phyloP scores from a whole-genome alignment of 768 basidiomycete species.

The Tricholoma matsutake region DNA sequence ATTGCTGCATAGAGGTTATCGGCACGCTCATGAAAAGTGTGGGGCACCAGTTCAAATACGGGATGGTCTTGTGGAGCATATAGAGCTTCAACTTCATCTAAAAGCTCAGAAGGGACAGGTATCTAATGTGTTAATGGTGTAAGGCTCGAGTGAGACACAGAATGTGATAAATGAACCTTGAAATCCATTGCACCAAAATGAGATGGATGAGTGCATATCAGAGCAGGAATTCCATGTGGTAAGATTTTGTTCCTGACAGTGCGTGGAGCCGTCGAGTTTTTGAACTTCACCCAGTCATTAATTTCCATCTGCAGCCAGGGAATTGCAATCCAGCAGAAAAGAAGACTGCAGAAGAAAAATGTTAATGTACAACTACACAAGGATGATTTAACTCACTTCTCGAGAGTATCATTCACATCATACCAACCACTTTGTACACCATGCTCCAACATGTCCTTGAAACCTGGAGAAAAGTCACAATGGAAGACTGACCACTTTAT shows the following conservation, averaged over 20 bases:
- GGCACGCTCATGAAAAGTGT: background rate
- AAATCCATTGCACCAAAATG: constrained; percentile 21
- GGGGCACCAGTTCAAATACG: background rate
- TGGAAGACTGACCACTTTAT: background rate
- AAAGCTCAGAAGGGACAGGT: background rate
- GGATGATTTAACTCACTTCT: background rate
- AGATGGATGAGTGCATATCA: no score
- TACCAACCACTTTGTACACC: background rate
- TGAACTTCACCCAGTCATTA: constrained; percentile 19
- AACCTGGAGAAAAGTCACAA: background rate
- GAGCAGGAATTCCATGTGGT: constrained; percentile 26
- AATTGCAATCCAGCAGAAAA: constrained; percentile 34
- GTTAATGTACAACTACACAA: background rate
- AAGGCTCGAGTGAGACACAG: no score
- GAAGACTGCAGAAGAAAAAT: background rate
- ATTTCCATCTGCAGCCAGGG: constrained; percentile 36
- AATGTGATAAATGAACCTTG: constrained; percentile 4
- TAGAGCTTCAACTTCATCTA: background rate
- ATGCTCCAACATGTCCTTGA: background rate
- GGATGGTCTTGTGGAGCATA: background rate
- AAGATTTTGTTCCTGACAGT: constrained; percentile 29
- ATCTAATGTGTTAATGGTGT: background rate
- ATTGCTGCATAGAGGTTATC: background rate
- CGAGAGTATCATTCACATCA: no score
- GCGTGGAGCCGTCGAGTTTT: constrained; percentile 19